Conservation (phyloP, 2,329 filamentous ascomycete genomes). For the Madurella fahalii region DNA sequence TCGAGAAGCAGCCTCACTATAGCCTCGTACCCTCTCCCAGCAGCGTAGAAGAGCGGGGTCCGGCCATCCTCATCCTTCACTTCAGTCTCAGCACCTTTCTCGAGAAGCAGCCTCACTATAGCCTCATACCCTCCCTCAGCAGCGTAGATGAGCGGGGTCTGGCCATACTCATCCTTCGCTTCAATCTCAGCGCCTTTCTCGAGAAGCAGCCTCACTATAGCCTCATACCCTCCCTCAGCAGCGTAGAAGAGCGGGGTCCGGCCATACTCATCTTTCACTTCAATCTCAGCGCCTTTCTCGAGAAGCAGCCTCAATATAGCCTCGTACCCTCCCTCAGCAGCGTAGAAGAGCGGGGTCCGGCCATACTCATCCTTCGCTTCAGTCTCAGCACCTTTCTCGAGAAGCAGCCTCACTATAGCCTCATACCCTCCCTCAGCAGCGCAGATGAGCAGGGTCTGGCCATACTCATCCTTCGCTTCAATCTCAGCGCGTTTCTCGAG, state of each 20-base stretch:
- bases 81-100: not conserved
- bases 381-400: constrained; percentile 2
- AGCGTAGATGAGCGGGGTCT: no score
- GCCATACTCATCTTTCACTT: not conserved
- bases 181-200: not conserved
- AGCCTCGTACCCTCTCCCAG: not conserved
- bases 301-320: not conserved
- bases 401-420: constrained; percentile 2
- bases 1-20: not conserved
- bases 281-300: not conserved
- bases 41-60: not conserved
- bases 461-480: not conserved
- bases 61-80: not conserved
- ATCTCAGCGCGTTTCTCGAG: constrained; percentile 1
- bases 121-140: not conserved
- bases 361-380: not conserved
- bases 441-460: constrained; percentile 6
- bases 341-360: not conserved
- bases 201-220: not conserved
- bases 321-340: not conserved
- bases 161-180: no score
- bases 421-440: not conserved
- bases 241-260: constrained; percentile 1
- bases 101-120: not conserved
- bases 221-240: not conserved